Base-by-base conservation (phyloP, 164 flowering plant species). In the Dillenia turbinata region DNA sequence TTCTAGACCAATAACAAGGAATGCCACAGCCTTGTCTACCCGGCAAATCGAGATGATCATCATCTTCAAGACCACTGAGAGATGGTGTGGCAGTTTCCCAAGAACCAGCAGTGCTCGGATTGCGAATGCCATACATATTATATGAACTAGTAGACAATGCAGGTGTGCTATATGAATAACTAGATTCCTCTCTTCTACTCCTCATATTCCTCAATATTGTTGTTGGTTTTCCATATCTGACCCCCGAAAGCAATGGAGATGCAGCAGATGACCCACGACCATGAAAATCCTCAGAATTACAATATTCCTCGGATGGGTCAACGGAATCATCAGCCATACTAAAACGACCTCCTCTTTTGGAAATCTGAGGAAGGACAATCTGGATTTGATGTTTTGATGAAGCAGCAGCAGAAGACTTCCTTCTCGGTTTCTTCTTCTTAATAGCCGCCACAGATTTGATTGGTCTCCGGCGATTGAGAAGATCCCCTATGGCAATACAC, bases 21-120 rank as follows among this genome's bases (percentile, higher is more conserved):
- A 94, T 87, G 19, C 98, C 98, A 71, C 98, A 90, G 46, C 96
- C 97, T 64, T 81, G 88, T 13, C 86, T 73, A 26, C 86, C 84
- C 0, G 86, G 83, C 44, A 86, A 73, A 65, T 87, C 96, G 65
- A 95, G 77, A 8, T 69, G 79, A 64, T 92, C 94, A 66, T 79
- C 83, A 59, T 85, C 89, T 64, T 84, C 92, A 49, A 71, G 87
- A 60, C 84, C 90, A 59, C 72, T 70, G 12, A 81, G 55, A 3
- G 99, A 91, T 54, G 81, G 77, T 12, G 89, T 75, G 12, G 86
- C 75, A 26, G 83, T 95, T 68, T 85, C 96, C 92, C 90, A 89
- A 47, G 97, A 94, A 46, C 77, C 89, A 61, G 77, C 73, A 10
- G 82, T 78, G 56, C 96, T 91, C 1, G 92, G 87, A 65, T 89